Conservation (phyloP, 2,329 filamentous ascomycete species). For the Graphiopsis chlorocephala region DNA sequence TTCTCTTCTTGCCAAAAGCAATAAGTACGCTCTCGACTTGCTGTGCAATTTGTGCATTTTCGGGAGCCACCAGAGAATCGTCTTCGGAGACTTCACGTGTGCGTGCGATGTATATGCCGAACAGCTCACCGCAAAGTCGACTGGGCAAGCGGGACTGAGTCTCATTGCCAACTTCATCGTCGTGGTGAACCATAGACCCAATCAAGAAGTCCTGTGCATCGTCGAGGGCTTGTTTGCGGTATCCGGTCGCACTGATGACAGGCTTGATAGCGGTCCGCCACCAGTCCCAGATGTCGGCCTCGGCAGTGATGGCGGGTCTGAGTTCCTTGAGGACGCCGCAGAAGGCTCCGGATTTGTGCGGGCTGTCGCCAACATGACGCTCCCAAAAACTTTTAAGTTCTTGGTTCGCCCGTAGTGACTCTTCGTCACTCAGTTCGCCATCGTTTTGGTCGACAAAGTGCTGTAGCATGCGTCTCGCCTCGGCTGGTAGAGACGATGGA, state of each 20-base stretch:
- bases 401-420: constrained; percentile 65
- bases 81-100: constrained; percentile 39
- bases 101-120: constrained; percentile 44
- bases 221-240: constrained; percentile 61
- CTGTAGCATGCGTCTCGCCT: constrained; percentile 38
- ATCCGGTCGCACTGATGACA: constrained; percentile 55
- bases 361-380: constrained; percentile 57
- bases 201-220: constrained; percentile 65
- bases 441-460: constrained; percentile 65
- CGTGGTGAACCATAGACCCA: constrained; percentile 59
- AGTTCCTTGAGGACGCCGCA: constrained; percentile 64
- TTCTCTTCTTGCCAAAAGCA: constrained; percentile 63
- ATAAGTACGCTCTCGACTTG: constrained; percentile 54
- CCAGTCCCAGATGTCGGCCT: constrained; percentile 66
- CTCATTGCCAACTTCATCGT: constrained; percentile 49
- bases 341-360: constrained; percentile 63
- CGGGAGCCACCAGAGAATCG: constrained; percentile 37
- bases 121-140: constrained; percentile 56
- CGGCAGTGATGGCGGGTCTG: constrained; percentile 61
- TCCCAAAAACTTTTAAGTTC: constrained; percentile 68
- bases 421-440: constrained; percentile 56
- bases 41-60: constrained; percentile 47
- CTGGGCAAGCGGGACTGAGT: constrained; percentile 55
- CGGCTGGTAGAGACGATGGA: constrained; percentile 61
- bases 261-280: constrained; percentile 63